Base-by-base conservation (phyloP, 495 filamentous ascomycete species). In the Penicillium macrosclerotiorum region DNA sequence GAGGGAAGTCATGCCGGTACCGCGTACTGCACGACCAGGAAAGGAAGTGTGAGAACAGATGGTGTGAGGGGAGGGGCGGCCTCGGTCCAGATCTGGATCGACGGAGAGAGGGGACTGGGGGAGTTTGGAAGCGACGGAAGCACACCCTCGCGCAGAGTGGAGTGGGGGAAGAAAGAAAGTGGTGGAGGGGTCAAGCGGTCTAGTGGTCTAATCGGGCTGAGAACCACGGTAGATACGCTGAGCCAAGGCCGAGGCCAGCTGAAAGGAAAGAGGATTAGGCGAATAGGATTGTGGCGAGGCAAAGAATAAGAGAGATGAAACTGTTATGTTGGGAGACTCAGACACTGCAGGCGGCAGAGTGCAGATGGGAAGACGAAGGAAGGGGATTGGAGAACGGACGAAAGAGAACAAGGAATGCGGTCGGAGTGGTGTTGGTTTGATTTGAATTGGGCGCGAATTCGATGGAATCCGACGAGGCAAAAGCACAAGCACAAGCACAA, bases 51-150 rank as follows among this genome's bases (percentile, higher is more conserved):
- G n/a, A n/a, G n/a, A n/a, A n/a, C n/a, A n/a, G n/a, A n/a, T n/a
- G n/a, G n/a, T n/a, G n/a, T n/a, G n/a, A n/a, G n/a, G n/a, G n/a
- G n/a, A n/a, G 31, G 16, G 46, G 20, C 11, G 22, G 42, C 55
- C 55, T 62, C 51, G 59, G 55, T 53, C 59, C 49, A 51, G 55
- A 62, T 56, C 49, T 57, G 37, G 54, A 59, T 55, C 47, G 47
- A 52, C 40, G 36, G 38, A 12, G 31, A n/a, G n/a, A 17, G 25
- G 20, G 19, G 17, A 49, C 31, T 34, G 35, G n/a, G n/a, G n/a
- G 54, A 52, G 47, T 49, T 51, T 54, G 47, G 54, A 56, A 54
- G 57, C 52, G 49, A 60, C 43, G 56, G 45, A 42, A 40, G 44
- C 38, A 20, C 42, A 41, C 18, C 31, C 12, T n/a, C n/a, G n/a